A percentile compares a stretch with the other conserved stretches of the same genome.
Evolutionary conservation across 23 red algal genomes (phyloP).

Genomic region (Chondrus crispus): DNA sequence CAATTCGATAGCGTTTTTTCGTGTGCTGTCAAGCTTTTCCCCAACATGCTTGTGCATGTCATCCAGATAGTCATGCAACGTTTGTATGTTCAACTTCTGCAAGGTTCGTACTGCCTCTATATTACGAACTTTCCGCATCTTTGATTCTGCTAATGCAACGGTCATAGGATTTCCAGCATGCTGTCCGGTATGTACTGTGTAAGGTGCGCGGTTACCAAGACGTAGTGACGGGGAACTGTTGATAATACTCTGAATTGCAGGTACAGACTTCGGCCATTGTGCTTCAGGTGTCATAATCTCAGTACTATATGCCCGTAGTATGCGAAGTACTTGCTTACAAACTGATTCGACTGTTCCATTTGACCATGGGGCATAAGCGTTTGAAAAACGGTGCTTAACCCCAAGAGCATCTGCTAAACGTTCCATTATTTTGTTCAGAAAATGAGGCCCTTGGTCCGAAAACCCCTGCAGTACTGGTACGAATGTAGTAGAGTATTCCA

Average conservation of each 20-base stretch:
- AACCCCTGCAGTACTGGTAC: background rate
- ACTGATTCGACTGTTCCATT: slow-evolving; percentile 21
- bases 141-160: background rate
- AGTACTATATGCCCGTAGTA: background rate
- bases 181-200: slow-evolving; percentile 33
- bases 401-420: background rate
- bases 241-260: slow-evolving; percentile 4
- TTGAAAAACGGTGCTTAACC: background rate
- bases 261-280: background rate
- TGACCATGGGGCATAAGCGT: background rate
- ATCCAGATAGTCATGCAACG: background rate
- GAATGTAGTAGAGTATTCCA: background rate
- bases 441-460: slow-evolving; percentile 7
- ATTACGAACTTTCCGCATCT: background rate
- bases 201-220: background rate
- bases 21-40: background rate
- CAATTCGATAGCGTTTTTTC: background rate
- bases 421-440: background rate
- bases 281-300: slow-evolving; percentile 1
- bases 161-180: slow-evolving; percentile 7
- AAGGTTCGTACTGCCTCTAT: background rate
- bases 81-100: background rate
- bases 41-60: slow-evolving; percentile 9
- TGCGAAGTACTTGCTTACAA: slow-evolving; percentile 1
- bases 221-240: slow-evolving; percentile 17